These are phyloP conservation scores for Acanthamoeba quina DNA, from an alignment of 208 protist species.

Conservation along the genomic window DNA sequence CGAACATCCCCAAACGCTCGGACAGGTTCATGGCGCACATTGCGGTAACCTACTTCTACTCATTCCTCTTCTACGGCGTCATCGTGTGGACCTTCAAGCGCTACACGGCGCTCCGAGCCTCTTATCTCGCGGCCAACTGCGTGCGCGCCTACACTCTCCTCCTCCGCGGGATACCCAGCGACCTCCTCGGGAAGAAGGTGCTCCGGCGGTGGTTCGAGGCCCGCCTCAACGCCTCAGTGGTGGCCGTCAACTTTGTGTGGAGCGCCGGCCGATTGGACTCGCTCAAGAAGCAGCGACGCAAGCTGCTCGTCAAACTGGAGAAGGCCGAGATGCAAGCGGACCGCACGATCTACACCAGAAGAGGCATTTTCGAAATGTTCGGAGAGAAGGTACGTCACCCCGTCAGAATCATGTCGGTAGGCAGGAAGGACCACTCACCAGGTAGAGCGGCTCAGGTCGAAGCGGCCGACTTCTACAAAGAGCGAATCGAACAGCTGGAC, in stretches of 20 bases:
- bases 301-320: not conserved
- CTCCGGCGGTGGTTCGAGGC: slow-evolving; percentile 2
- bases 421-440: not conserved
- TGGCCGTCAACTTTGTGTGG: slow-evolving; percentile 52
- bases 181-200: slow-evolving; percentile 42
- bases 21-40: slow-evolving; percentile 30
- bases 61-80: slow-evolving; percentile 17
- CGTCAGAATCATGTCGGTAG: not conserved
- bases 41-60: slow-evolving; percentile 32
- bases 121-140: not conserved
- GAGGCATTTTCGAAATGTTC: not conserved
- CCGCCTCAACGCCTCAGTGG: not conserved
- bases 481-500: not conserved
- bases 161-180: not conserved
- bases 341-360: not conserved
- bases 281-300: not conserved
- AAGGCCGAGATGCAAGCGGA: slow-evolving; percentile 6
- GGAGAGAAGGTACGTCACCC: not conserved
- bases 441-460: not conserved
- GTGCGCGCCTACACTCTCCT: slow-evolving; percentile 19
- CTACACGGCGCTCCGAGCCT: not conserved
- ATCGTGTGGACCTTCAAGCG: slow-evolving; percentile 35
- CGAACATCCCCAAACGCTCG: not conserved
- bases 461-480: not conserved
- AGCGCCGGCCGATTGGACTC: not conserved